Evolutionary conservation across 768 basidiomycete genomes (phyloP).

Genomic region (Mycena vitilis): DNA sequence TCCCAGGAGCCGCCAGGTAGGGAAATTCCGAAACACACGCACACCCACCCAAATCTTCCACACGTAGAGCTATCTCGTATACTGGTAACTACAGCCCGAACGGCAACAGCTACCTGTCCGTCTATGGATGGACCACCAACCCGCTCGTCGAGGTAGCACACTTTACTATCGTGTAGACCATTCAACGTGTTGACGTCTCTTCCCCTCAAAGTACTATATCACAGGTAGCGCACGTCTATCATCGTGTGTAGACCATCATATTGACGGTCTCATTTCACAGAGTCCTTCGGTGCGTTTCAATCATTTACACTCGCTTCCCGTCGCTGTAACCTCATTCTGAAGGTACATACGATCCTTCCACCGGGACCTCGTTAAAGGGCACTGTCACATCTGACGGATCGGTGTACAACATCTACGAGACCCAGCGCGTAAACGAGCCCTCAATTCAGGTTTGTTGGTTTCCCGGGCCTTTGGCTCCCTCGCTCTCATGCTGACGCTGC

Average conservation of each 20-base stretch:
- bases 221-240: no score
- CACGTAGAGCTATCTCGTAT: constrained; percentile 41
- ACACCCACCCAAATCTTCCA: background rate
- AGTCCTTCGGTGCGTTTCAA: no score
- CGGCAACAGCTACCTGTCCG: constrained; percentile 48
- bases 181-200: no score
- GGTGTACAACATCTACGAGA: constrained; percentile 46
- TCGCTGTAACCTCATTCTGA: constrained; percentile 29
- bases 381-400: constrained; percentile 47
- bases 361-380: constrained; percentile 41
- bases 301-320: no score
- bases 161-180: no score
- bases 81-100: constrained; percentile 41
- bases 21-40: no score
- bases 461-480: background rate
- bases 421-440: constrained; percentile 46
- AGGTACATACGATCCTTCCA: constrained; percentile 44
- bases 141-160: constrained; percentile 42
- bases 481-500: no score
- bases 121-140: constrained; percentile 44
- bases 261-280: no score
- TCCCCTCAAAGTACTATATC: no score
- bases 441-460: constrained; percentile 38
- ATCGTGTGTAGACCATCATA: no score
- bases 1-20: no score